Evolutionary conservation across 305 asterid genomes (phyloP), one percentile per base, ranked within the genome.

Genomic region (Fraxinus dipetala): DNA sequence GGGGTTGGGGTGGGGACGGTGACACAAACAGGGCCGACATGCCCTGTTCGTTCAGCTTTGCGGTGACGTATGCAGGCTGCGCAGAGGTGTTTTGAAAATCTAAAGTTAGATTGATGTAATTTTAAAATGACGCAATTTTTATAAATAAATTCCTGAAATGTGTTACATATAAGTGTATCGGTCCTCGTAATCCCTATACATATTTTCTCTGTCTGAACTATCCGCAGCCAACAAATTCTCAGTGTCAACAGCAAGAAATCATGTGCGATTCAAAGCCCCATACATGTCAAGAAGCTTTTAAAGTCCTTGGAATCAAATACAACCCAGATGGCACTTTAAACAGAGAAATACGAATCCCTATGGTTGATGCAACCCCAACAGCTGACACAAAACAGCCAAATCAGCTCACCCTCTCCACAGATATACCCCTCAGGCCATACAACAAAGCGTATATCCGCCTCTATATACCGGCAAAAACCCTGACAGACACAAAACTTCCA

Each of bases 401-500:
- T 38, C 65, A n/a, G 65, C 22, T 54, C 7, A 5, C 65, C 8
- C 65, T 54, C 65, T n/a, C 65, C 2, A 54, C 26, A 4, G 65
- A 54, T 6, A 54, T 54, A 16, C 26, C 18, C 22, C 65, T 45
- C 78, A 63, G 76, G 79, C 16, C 77, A 31, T 7, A 24, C 1
- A 9, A 8, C 59, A 51, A 81, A n/a, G 87, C 87, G 79, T 78
- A 9, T 2, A 61, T 81, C 24, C 87, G 87, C 69, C 83, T 81
- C 78, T 76, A 84, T 61, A 26, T 83, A 6, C 90, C 90, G 2
- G 40, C 48, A 1, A 75, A 45, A 45, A 82, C 82, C 5, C 86
- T 87, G 2, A 74, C 70, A 22, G 4, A 7, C 73, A 40, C 6
- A 2, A 88, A 88, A 31, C 85, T 88, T 28, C 94, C 94, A 6